Conservation (phyloP, 2,329 filamentous ascomycete species). For the Tothia fuscella region DNA sequence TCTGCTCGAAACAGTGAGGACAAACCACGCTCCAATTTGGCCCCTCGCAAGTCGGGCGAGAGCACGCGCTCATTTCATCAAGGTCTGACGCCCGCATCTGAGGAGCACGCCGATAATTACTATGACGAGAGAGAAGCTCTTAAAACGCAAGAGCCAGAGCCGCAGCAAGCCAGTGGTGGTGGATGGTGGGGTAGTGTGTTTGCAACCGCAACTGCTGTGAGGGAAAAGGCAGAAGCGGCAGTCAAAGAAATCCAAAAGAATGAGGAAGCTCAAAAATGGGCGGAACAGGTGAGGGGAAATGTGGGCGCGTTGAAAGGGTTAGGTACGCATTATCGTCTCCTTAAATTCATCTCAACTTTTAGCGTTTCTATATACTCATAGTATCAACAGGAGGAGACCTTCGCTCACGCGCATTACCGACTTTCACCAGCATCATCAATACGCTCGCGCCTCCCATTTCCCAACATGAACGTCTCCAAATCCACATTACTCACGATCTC, state of each 20-base stretch:
- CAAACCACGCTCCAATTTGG: slow-evolving; percentile 17
- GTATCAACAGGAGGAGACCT: slow-evolving; percentile 57
- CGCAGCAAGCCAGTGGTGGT: slow-evolving; percentile 32
- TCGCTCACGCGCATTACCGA: slow-evolving; percentile 64
- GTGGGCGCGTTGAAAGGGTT: slow-evolving; percentile 65
- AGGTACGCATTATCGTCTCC: slow-evolving; percentile 39
- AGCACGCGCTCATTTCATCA: slow-evolving; percentile 60
- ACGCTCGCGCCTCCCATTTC: slow-evolving; percentile 93
- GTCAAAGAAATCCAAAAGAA: slow-evolving; percentile 94
- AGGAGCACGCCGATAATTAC: too few relatives aligned
- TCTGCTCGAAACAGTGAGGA: slow-evolving; percentile 47
- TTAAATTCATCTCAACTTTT: background rate
- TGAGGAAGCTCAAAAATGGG: slow-evolving; percentile 93
- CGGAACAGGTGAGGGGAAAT: slow-evolving; percentile 84
- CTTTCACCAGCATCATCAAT: slow-evolving; percentile 88
- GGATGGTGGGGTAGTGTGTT: slow-evolving; percentile 85
- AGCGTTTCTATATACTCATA: background rate
- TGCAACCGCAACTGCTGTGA: slow-evolving; percentile 68
- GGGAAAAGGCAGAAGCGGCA: slow-evolving; percentile 85
- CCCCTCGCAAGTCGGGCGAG: slow-evolving; percentile 62
- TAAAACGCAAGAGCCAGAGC: slow-evolving; percentile 41
- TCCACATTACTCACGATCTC: slow-evolving; percentile 94
- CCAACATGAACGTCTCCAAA: slow-evolving; percentile 90
- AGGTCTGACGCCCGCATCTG: slow-evolving; percentile 56
- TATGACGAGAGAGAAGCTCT: slow-evolving; percentile 19